Evolutionary conservation across 768 basidiomycete genomes (phyloP).

Genomic region (Trametes cingulata): DNA sequence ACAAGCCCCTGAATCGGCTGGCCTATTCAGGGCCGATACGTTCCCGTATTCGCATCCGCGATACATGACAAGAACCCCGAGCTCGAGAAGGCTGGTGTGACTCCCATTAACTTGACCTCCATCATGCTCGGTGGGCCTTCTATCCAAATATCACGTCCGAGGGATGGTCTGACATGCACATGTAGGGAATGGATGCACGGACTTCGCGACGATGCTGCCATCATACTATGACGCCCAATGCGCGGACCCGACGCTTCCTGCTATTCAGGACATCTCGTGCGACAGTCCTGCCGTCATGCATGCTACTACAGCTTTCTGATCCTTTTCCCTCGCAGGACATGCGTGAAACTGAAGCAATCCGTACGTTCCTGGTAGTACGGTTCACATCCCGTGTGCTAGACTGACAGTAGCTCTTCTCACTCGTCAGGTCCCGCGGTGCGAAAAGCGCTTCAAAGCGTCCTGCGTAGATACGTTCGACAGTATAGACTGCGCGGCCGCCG

Average conservation of each 20-base stretch:
- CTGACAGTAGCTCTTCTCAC: neutral
- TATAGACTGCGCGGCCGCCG: slow-evolving; percentile 45
- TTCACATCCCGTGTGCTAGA: neutral
- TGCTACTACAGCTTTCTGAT: neutral
- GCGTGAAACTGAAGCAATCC: slow-evolving; percentile 45
- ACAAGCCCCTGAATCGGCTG: no score
- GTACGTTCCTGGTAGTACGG: slow-evolving; percentile 27
- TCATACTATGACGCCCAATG: slow-evolving; percentile 59
- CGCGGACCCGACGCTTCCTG: slow-evolving; percentile 44
- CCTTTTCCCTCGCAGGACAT: slow-evolving; percentile 28
- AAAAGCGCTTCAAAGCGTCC: slow-evolving; percentile 37
- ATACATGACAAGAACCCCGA: slow-evolving; percentile 50
- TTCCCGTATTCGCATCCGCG: slow-evolving; percentile 51
- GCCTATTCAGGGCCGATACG: slow-evolving; percentile 45
- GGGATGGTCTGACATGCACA: neutral
- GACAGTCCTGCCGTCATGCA: neutral
- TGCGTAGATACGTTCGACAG: slow-evolving; percentile 48
- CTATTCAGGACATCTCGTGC: slow-evolving; percentile 48
- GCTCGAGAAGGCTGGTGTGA: slow-evolving; percentile 45
- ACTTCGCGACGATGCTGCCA: slow-evolving; percentile 39
- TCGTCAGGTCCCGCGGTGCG: slow-evolving; percentile 45
- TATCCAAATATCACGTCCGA: neutral
- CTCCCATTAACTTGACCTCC: slow-evolving; percentile 51
- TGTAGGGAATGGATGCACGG: slow-evolving; percentile 47
- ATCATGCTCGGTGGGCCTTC: slow-evolving; percentile 45